Evolutionary conservation across 2,329 filamentous ascomycete genomes (phyloP).

Genomic region (Fusarium nanum): DNA sequence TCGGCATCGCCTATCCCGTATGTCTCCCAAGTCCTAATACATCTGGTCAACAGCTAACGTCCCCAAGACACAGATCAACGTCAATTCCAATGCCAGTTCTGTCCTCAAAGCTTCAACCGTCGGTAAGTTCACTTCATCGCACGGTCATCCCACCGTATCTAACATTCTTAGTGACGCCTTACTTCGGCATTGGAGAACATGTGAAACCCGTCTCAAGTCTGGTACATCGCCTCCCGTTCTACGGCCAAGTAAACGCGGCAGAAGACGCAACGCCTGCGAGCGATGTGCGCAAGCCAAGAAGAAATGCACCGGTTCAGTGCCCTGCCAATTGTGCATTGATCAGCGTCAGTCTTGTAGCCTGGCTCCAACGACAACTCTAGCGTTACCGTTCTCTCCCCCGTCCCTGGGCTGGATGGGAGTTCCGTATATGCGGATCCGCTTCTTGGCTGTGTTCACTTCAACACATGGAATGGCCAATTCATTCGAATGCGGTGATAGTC

Average conservation of each 20-base stretch:
- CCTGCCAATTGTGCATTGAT: conserved; percentile 11
- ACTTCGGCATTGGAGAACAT: conserved; percentile 28
- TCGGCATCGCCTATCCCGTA: conserved; percentile 1
- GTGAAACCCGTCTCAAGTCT: background rate
- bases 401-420: background rate
- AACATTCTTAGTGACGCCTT: conserved; percentile 4
- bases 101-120: conserved; percentile 12
- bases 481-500: background rate
- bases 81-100: conserved; percentile 2
- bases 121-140: background rate
- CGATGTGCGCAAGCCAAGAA: conserved; percentile 16
- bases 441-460: conserved; percentile 11
- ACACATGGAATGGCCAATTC: conserved; percentile 22
- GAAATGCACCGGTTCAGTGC: conserved; percentile 5
- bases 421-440: background rate
- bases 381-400: too few relatives aligned
- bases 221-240: background rate
- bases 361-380: background rate
- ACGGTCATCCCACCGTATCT: background rate
- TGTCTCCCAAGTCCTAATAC: background rate
- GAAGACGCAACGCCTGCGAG: conserved; percentile 3
- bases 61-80: background rate
- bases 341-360: conserved; percentile 11
- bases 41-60: too few relatives aligned
- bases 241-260: background rate